phyloP scores from a whole-genome alignment of 2,329 filamentous ascomycete genomes.

The Emmonsiellopsis sp. region DNA sequence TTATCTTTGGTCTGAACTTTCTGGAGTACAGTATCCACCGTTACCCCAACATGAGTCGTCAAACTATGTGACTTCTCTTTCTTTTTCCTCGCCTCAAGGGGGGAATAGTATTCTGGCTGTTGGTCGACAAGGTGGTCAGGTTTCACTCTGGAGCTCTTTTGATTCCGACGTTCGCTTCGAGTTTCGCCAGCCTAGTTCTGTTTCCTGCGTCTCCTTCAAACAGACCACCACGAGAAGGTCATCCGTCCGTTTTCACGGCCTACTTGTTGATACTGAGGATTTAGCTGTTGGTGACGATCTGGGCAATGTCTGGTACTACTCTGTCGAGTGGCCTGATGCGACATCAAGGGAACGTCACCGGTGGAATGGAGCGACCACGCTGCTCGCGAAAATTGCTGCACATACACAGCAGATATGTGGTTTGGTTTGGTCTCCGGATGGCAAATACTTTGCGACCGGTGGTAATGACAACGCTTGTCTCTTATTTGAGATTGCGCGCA shows the following conservation, averaged over 20 bases:
- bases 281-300: slow-evolving; percentile 76
- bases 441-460: slow-evolving; percentile 70
- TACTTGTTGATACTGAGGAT: slow-evolving; percentile 62
- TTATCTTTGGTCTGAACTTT: slow-evolving; percentile 78
- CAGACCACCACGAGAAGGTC: slow-evolving; percentile 47
- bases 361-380: slow-evolving; percentile 69
- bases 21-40: slow-evolving; percentile 54
- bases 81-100: slow-evolving; percentile 74
- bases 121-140: slow-evolving; percentile 65
- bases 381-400: slow-evolving; percentile 66
- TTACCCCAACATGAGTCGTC: slow-evolving; percentile 39
- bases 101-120: slow-evolving; percentile 73
- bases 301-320: slow-evolving; percentile 79
- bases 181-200: slow-evolving; percentile 57
- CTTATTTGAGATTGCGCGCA: slow-evolving; percentile 61
- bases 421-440: slow-evolving; percentile 74
- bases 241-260: slow-evolving; percentile 39
- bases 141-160: slow-evolving; percentile 69
- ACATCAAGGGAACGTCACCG: slow-evolving; percentile 53
- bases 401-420: slow-evolving; percentile 90
- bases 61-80: slow-evolving; percentile 69
- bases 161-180: slow-evolving; percentile 61
- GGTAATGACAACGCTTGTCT: slow-evolving; percentile 88
- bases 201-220: slow-evolving; percentile 76
- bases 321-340: slow-evolving; percentile 66